phyloP scores from a whole-genome alignment of 257 asterid species.

The Rehmannia glutinosa region DNA sequence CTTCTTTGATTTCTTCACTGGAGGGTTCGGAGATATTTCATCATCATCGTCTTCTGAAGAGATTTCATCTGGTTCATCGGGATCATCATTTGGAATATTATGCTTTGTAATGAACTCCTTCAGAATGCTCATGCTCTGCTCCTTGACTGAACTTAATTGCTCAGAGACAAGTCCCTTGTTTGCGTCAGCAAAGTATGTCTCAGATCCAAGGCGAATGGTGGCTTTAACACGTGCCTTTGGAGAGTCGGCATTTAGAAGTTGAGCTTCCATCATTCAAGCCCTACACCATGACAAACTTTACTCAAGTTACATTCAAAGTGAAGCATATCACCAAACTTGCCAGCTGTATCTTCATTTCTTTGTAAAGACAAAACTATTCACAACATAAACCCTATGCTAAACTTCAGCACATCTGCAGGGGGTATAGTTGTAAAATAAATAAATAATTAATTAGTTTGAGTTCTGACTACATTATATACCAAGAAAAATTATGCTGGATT shows the following conservation, averaged over 20 bases:
- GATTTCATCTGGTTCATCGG: conserved; percentile 76
- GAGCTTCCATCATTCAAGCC: conserved; percentile 38
- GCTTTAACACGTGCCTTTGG: conserved; percentile 44
- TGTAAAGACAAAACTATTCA: too few species aligned
- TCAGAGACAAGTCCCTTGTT: conserved; percentile 66
- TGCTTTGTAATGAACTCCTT: conserved; percentile 84
- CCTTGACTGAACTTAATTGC: conserved; percentile 66
- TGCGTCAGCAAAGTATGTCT: conserved; percentile 46
- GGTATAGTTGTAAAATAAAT: too few species aligned
- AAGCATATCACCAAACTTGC: too few species aligned
- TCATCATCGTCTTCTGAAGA: conserved; percentile 73
- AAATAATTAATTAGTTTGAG: too few species aligned
- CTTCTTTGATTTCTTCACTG: conserved; percentile 66
- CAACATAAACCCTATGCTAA: too few species aligned
- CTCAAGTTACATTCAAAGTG: too few species aligned
- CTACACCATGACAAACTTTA: background rate
- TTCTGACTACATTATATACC: too few species aligned
- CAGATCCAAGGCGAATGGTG: conserved; percentile 76
- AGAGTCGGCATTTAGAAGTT: conserved; percentile 17
- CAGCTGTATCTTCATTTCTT: too few species aligned
- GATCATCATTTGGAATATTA: conserved; percentile 76
- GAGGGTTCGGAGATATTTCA: conserved; percentile 45
- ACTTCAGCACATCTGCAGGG: too few species aligned
- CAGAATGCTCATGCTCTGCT: conserved; percentile 76
- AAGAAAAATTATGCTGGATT: too few species aligned